phyloP scores from a whole-genome alignment of 345 rosid genomes.

The Populus davidiana region DNA sequence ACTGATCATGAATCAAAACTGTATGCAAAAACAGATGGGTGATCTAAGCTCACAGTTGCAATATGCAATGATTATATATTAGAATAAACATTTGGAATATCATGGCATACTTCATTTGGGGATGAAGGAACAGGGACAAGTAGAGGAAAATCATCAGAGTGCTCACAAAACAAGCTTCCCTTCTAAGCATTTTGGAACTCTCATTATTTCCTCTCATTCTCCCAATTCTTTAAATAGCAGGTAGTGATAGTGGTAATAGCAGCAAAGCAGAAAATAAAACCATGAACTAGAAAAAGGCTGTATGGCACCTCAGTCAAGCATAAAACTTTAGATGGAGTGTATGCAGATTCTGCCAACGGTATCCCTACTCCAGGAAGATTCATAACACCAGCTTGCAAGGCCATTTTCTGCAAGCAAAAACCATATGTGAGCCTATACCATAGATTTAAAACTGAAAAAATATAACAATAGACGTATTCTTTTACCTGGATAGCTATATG shows the following conservation, averaged over 20 bases:
- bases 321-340: conserved; percentile 25
- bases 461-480: neutral
- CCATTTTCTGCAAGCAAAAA: conserved; percentile 21
- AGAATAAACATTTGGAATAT: neutral
- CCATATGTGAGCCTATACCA: neutral
- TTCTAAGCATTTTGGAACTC: neutral
- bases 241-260: neutral
- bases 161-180: neutral
- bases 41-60: neutral
- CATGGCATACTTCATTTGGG: neutral
- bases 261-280: neutral
- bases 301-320: conserved; percentile 30
- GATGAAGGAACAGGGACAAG: neutral
- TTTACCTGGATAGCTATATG: conserved; percentile 33
- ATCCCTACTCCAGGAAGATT: conserved; percentile 20
- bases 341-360: neutral
- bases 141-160: neutral
- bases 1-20: neutral
- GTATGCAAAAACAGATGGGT: neutral
- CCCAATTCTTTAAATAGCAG: neutral
- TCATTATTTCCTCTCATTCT: neutral
- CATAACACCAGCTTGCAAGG: conserved; percentile 28
- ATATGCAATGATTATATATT: neutral
- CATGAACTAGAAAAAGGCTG: neutral
- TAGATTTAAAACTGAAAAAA: neutral